Evolutionary conservation across 352 stramenopile genomes (phyloP).

Genomic region (Globisporangium abappressorium): DNA sequence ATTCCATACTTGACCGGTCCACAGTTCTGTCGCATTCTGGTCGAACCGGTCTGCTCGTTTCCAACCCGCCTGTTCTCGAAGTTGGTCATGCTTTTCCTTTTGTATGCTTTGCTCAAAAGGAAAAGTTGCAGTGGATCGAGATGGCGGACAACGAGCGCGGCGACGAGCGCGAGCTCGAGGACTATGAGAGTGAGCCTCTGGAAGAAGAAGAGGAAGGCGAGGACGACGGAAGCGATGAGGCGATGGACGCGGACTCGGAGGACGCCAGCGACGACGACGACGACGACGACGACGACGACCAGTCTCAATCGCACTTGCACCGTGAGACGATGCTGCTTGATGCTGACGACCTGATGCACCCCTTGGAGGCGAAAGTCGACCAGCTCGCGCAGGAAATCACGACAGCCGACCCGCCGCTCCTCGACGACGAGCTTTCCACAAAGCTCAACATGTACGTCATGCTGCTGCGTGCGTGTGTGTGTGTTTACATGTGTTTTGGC

Average conservation of each 20-base stretch:
- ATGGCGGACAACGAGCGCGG: neutral
- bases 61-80: neutral
- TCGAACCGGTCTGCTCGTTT: no score
- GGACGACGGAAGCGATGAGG: neutral
- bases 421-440: constrained; percentile 57
- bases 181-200: neutral
- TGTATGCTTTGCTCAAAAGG: neutral
- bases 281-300: constrained; percentile 7
- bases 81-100: neutral
- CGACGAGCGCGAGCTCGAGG: neutral
- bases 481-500: constrained; percentile 4
- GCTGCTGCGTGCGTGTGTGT: neutral
- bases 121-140: neutral
- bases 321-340: constrained; percentile 25
- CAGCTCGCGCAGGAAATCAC: constrained; percentile 71
- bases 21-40: no score
- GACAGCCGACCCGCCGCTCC: constrained; percentile 33
- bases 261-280: constrained; percentile 13
- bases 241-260: neutral
- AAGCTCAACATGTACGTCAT: constrained; percentile 77
- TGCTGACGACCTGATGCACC: constrained; percentile 47
- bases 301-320: constrained; percentile 21
- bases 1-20: no score
- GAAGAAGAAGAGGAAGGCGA: neutral
- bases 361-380: constrained; percentile 55